phyloP scores from a whole-genome alignment of 805 yeast genomes.

The Candida silvicultrix region DNA sequence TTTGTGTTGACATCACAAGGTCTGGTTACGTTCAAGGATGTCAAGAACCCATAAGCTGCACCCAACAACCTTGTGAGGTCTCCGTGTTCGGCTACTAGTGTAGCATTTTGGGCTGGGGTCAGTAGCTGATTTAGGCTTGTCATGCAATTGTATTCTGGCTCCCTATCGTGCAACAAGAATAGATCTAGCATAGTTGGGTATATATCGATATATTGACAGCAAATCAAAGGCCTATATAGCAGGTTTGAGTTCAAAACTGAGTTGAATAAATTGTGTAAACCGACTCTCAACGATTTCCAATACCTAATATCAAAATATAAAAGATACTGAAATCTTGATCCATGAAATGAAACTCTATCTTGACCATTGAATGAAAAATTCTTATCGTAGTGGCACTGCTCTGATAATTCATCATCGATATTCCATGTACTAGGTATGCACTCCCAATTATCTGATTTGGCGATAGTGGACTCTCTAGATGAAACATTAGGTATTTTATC shows the following conservation, averaged over 20 bases:
- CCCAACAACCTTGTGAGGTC: constrained; percentile 59
- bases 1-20: constrained; percentile 34
- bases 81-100: constrained; percentile 55
- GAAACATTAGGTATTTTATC: constrained; percentile 11
- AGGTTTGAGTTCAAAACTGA: constrained; percentile 57
- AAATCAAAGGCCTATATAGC: constrained; percentile 49
- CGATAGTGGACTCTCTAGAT: not conserved
- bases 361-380: constrained; percentile 4
- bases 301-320: constrained; percentile 62
- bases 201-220: constrained; percentile 76
- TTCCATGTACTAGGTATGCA: constrained; percentile 39
- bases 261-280: constrained; percentile 59
- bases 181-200: constrained; percentile 72
- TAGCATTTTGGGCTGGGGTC: constrained; percentile 70
- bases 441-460: constrained; percentile 29
- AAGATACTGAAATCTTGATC: constrained; percentile 35
- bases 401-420: constrained; percentile 33
- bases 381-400: constrained; percentile 38
- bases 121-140: constrained; percentile 70
- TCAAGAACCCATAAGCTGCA: constrained; percentile 55
- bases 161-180: constrained; percentile 64
- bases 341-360: constrained; percentile 23
- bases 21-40: constrained; percentile 42
- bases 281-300: constrained; percentile 55
- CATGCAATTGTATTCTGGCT: constrained; percentile 74